Conservation (phyloP, 2,329 filamentous ascomycete genomes). For the Aspergillus thermomutatus region DNA sequence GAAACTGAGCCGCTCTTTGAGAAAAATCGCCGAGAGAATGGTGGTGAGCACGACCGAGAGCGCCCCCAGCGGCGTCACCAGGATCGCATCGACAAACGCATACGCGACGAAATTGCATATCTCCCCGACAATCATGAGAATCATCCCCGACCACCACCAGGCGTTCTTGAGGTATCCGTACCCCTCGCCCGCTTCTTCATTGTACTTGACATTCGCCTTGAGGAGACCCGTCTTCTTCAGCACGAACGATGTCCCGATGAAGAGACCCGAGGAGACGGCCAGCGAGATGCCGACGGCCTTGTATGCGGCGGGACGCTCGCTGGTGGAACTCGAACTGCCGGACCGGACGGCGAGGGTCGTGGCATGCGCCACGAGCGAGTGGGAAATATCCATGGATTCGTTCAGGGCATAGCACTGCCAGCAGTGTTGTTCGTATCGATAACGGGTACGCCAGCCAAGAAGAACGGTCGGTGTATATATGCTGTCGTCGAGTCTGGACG, state of each 20-base stretch:
- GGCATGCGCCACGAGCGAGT: slow-evolving; percentile 25
- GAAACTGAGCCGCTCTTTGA: slow-evolving; percentile 92
- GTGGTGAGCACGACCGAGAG: slow-evolving; percentile 90
- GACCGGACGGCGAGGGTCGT: slow-evolving; percentile 15
- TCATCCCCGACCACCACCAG: slow-evolving; percentile 97
- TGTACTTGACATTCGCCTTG: slow-evolving; percentile 92
- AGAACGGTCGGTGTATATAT: background rate
- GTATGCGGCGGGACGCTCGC: slow-evolving; percentile 58
- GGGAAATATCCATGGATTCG: slow-evolving; percentile 43
- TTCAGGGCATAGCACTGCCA: slow-evolving; percentile 18
- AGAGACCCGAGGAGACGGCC: slow-evolving; percentile 80
- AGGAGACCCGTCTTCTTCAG: slow-evolving; percentile 91
- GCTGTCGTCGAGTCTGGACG: no score
- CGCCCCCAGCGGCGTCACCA: slow-evolving; percentile 89
- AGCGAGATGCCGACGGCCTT: slow-evolving; percentile 84
- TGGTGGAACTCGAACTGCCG: slow-evolving; percentile 15
- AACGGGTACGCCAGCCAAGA: slow-evolving; percentile 16
- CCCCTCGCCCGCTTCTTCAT: slow-evolving; percentile 90
- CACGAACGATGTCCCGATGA: slow-evolving; percentile 93
- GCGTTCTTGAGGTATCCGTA: slow-evolving; percentile 95
- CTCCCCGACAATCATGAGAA: slow-evolving; percentile 92
- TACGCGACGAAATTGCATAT: slow-evolving; percentile 97
- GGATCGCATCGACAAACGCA: slow-evolving; percentile 91
- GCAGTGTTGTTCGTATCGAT: background rate
- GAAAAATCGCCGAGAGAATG: slow-evolving; percentile 85